phyloP scores from a whole-genome alignment of 2,329 filamentous ascomycete species.

The Stemphylium vesicarium region DNA sequence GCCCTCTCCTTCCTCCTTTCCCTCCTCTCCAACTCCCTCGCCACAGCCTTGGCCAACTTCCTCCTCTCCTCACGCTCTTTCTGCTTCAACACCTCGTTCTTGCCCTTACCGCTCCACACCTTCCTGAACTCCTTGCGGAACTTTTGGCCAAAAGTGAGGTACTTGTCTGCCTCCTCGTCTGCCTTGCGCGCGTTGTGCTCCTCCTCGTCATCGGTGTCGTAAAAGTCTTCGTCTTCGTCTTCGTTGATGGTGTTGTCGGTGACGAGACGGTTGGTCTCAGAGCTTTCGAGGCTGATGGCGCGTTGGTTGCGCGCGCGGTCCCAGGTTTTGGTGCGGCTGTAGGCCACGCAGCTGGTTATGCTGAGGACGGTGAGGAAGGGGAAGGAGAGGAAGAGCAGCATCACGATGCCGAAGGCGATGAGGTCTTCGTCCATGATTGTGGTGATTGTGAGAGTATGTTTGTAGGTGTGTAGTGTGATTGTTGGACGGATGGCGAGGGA shows the following conservation, averaged over 20 bases:
- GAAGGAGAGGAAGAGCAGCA: slow-evolving; percentile 34
- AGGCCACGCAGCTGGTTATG: slow-evolving; percentile 34
- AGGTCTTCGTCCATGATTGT: slow-evolving; percentile 39
- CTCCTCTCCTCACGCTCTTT: slow-evolving; percentile 40
- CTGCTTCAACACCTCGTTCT: slow-evolving; percentile 33
- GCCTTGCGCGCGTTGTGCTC: slow-evolving; percentile 38
- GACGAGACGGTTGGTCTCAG: slow-evolving; percentile 26
- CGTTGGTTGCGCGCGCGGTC: slow-evolving; percentile 37
- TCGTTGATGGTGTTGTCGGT: slow-evolving; percentile 33
- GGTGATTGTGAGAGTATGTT: neutral
- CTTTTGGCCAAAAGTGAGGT: slow-evolving; percentile 38
- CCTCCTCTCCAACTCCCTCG: slow-evolving; percentile 35
- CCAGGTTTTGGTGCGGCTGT: slow-evolving; percentile 42
- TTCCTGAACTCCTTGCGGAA: slow-evolving; percentile 40
- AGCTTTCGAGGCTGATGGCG: slow-evolving; percentile 30
- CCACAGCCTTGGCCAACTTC: slow-evolving; percentile 42
- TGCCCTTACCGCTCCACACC: slow-evolving; percentile 39
- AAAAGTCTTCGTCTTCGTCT: neutral
- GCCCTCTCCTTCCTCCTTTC: slow-evolving; percentile 34
- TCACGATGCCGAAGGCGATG: slow-evolving; percentile 30
- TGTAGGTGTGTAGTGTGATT: neutral
- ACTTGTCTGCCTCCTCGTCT: slow-evolving; percentile 36
- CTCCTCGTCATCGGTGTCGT: slow-evolving; percentile 39
- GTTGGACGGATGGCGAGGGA: neutral
- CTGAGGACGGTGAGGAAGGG: slow-evolving; percentile 31